Evolutionary conservation across 371 early-diverging fungal species (phyloP), one percentile per base, ranked within the genome.

Genomic region (Lichtheimia ornata): DNA sequence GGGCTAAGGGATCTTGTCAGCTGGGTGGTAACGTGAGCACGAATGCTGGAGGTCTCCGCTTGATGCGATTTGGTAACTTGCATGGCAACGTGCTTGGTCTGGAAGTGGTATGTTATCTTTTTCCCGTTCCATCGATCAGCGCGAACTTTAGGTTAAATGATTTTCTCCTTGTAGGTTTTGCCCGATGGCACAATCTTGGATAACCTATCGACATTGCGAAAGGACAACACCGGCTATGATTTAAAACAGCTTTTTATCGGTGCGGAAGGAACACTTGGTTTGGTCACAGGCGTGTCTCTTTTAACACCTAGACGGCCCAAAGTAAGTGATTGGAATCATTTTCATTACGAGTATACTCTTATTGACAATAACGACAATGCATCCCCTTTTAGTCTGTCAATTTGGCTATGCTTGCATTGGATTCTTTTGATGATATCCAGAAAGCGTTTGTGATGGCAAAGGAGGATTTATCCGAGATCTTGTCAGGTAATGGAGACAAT

Each of bases 1-100:
- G 97, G 11, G 96, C 97, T 4, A 97, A 97, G 71, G 76, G 72
- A 24, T 67, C 84, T 25, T 93, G 93, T 70, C 90, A 91, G 51
- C 87, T 97, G 44, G 97, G 96, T 43, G 96, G 97, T 50, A 96
- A 96, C 65, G 91, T 96, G 4, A 88, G 93, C 7, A 94, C 96
- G 3, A 96, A 97, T 69, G 97, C 97, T 0, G 96, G 97, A 25
- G 96, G 97, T 0, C 77, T 96, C 53, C 75, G 96, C 27, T 76
- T 92, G 42, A 74, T 96, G 64, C 79, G 91, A 15, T 97, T 92
- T 72, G 97, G 97, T 27, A 86, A 88, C 20, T 73, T 97, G 30
- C 95, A 94, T 63, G 96, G 96, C 14, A 89, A 88, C 28, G 95
- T 94, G 5, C 82, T 97, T 44, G 93, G 93, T 4, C 66, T 91